Percentiles rank a stretch among this genome's conserved stretches.
Conservation (phyloP, 2,329 filamentous ascomycete genomes). For the Apiospora kogelbergensis region DNA sequence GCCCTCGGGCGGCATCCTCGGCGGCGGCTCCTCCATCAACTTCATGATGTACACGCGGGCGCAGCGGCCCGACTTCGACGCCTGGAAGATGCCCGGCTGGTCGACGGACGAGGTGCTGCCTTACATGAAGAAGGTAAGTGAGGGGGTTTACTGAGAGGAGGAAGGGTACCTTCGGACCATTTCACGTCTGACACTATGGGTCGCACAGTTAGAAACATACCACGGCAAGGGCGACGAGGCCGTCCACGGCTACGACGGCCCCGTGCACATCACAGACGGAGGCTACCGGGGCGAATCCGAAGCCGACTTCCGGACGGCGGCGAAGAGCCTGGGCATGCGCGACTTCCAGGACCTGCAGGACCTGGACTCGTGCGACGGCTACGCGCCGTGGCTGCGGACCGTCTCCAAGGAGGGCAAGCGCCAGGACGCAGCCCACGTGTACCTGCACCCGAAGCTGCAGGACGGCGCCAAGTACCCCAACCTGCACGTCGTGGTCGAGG, state of each 20-base stretch:
- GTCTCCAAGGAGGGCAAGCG: slow-evolving; percentile 27
- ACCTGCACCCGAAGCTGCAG: slow-evolving; percentile 27
- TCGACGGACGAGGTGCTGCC: slow-evolving; percentile 41
- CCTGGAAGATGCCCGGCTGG: slow-evolving; percentile 32
- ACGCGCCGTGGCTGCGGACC: slow-evolving; percentile 25
- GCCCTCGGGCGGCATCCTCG: slow-evolving; percentile 45
- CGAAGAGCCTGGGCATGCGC: slow-evolving; percentile 44
- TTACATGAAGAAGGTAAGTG: slow-evolving; percentile 48
- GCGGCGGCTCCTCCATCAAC: slow-evolving; percentile 54
- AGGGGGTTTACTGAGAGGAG: too few species aligned
- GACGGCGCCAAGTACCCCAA: slow-evolving; percentile 29
- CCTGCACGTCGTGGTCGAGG: slow-evolving; percentile 30
- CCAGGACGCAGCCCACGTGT: slow-evolving; percentile 27
- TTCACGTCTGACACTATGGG: slow-evolving; percentile 21
- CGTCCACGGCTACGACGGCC: slow-evolving; percentile 47
- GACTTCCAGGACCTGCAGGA: slow-evolving; percentile 50
- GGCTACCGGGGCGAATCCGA: slow-evolving; percentile 41
- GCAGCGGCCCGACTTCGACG: slow-evolving; percentile 33
- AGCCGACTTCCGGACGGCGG: slow-evolving; percentile 47
- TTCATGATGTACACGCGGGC: slow-evolving; percentile 44
- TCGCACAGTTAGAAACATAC: slow-evolving; percentile 28
- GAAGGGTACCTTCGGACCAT: too few species aligned
- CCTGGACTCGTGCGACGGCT: slow-evolving; percentile 39
- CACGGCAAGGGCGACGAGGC: slow-evolving; percentile 37
- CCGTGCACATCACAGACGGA: slow-evolving; percentile 49